phyloP scores from a whole-genome alignment of 2,329 filamentous ascomycete genomes.

The Malbranchea zuffiana region DNA sequence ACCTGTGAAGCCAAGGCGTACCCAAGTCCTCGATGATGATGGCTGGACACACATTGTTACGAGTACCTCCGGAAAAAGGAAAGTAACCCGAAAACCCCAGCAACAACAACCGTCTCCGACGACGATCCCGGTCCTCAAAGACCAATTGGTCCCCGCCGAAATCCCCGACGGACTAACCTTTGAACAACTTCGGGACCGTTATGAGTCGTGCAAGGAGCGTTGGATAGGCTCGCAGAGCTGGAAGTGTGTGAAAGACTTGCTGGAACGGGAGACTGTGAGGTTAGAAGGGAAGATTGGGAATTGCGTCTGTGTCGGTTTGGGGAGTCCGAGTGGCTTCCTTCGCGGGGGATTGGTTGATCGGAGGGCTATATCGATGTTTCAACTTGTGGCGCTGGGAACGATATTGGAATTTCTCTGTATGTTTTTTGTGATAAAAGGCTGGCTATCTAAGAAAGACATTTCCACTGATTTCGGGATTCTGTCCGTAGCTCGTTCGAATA shows the following conservation, averaged over 20 bases:
- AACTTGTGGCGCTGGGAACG: conserved; percentile 29
- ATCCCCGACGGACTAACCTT: conserved; percentile 26
- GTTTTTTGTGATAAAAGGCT: conserved; percentile 14
- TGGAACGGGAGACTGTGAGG: conserved; percentile 1
- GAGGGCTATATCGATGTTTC: conserved; percentile 31
- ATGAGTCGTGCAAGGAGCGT: conserved; percentile 19
- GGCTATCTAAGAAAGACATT: background rate
- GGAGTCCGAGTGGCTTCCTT: conserved; percentile 33
- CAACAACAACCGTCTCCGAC: conserved; percentile 5
- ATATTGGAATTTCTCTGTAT: conserved; percentile 21
- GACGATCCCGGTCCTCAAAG: conserved; percentile 7
- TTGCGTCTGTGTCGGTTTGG: conserved; percentile 32
- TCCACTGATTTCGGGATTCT: background rate
- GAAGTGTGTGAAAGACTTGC: conserved; percentile 14
- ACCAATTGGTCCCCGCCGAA: conserved; percentile 26
- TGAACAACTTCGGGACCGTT: conserved; percentile 24
- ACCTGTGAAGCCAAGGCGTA: conserved; percentile 22
- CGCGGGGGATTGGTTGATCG: conserved; percentile 35
- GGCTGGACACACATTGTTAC: conserved; percentile 39
- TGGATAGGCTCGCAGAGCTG: conserved; percentile 26
- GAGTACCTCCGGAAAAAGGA: conserved; percentile 16
- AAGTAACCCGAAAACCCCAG: conserved; percentile 1
- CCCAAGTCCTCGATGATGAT: conserved; percentile 29
- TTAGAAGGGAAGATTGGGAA: conserved; percentile 16
- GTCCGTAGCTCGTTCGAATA: background rate